Evolutionary conservation across 768 basidiomycete species (phyloP), one percentile per base, ranked within the genome.

Genomic region (Amyloporia xantha): DNA sequence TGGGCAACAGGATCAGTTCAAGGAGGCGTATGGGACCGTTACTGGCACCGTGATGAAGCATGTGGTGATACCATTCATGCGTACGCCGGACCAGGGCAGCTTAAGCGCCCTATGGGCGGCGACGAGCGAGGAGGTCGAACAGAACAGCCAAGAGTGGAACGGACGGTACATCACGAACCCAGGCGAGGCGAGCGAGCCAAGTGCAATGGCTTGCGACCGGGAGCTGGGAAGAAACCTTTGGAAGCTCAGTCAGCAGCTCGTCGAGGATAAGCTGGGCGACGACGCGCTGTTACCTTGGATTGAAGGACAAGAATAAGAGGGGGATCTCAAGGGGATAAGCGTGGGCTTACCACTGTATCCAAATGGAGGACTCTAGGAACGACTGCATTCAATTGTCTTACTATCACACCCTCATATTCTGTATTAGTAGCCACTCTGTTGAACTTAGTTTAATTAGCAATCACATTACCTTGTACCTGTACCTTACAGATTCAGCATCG

Each of bases 101-200:
- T 39, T 53, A 19, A 59, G 60, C 48, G 59, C 63, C 25, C 57
- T 67, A 27, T 68, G 62, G 61, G 61, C 66, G 6, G 66, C 64
- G 25, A 67, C 66, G 20, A 55, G 56, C 41, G 53, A 53, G 13
- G 63, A 60, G 26, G 41, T 64, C 12, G 61, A 62, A 25, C 41
- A 39, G 25, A 46, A 59, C 37, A 46, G 41, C 33, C 48, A 13
- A 21, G 37, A 45, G 19, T 65, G 55, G 51, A 55, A 64, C 47
- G 62, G 62, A 9, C 50, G 48, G 42, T 61, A 66, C 51, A 59
- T 64, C 45, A 58, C 54, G 15, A 55, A 59, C 24, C 62, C 62
- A 1, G 62, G 55, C 0, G 37, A 53, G 44, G 15, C 49, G 7
- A 54, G 61, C 6, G 52, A 57, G n/a, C 59, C 59, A 48, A 57